These are phyloP conservation scores for Lasiosphaeria ovina DNA, from an alignment of 495 filamentous ascomycete genomes.

Conservation along the genomic window DNA sequence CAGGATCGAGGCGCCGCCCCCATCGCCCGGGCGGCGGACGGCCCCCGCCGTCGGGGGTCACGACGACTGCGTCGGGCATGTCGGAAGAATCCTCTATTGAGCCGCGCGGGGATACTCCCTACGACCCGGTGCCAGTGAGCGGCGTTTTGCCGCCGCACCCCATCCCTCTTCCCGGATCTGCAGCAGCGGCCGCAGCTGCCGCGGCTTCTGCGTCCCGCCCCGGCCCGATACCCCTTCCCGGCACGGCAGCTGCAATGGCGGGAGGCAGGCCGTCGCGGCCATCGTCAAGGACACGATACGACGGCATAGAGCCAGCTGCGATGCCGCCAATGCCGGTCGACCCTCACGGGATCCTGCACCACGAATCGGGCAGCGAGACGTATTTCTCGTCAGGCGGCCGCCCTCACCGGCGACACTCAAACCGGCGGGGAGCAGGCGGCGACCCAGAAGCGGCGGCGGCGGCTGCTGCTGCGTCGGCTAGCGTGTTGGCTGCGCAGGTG, in stretches of 20 bases:
- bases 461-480: conserved; percentile 47
- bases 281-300: conserved; percentile 34
- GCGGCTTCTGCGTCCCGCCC: conserved; percentile 15
- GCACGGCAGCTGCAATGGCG: conserved; percentile 23
- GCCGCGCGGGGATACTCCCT: conserved; percentile 28
- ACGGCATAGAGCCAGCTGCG: conserved; percentile 32
- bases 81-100: conserved; percentile 43
- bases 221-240: conserved; percentile 41
- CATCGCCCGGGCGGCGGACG: conserved; percentile 24
- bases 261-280: conserved; percentile 26
- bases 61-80: conserved; percentile 30
- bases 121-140: conserved; percentile 29
- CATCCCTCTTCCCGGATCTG: conserved; percentile 38
- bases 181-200: background rate
- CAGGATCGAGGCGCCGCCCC: conserved; percentile 43
- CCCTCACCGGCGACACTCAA: conserved; percentile 44
- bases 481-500: conserved; percentile 38
- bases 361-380: conserved; percentile 58
- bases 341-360: conserved; percentile 57
- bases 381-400: conserved; percentile 51
- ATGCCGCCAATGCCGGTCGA: conserved; percentile 55
- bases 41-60: conserved; percentile 34
- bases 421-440: conserved; percentile 31
- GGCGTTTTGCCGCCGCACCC: conserved; percentile 14
- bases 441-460: conserved; percentile 51